Base-by-base conservation (phyloP, 257 asterid genomes). In the Nicotiana knightiana region DNA sequence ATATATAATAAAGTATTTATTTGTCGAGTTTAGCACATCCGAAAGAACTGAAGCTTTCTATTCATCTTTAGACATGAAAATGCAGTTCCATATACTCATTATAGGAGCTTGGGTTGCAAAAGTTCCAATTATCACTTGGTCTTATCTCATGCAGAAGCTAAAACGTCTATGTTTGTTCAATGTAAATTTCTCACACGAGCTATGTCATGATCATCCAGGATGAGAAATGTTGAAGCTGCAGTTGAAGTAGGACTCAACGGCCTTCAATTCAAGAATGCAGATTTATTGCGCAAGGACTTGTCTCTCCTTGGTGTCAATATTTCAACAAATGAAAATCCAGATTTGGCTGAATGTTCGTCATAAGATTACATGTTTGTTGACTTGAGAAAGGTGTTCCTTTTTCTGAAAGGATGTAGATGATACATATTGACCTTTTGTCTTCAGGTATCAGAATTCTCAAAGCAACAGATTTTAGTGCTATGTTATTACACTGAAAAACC, bases 221-320 rank as follows among this genome's bases (percentile, higher is more conserved):
- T 85, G 91, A 89, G 82, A 82, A 95, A 95, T 86, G 95, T 93
- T 35, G 97, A 93, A 83, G 98, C 97, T 54, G 98, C 98, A 2
- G 65, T 83, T 82, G 86, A 86, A 83, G 91, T 90, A 81, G 99
- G 98, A 77, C 85, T 93, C 77, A 67, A 16, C 5, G 95, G 94
- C 13, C 87, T 95, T 86, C 97, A 89, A 61, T 95, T 95, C 93
- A 89, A 89, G 87, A 87, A 87, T 46, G 95, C 81, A 17, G 91
- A 89, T 79, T 90, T 79, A 43, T 82, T 95, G 87, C 89, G 86
- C 37, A 76, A 87, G 61, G 97, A 93, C 53, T 91, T 95, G 70
- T 83, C 82, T 65, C 81, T 30, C 85, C 84, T 89, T 17, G 97
- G 97, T 43, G 30, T 92, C 59, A 71, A 84, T 82, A 26, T 86